Evolutionary conservation across 208 protist species (phyloP), one percentile per base, ranked within the genome.

Genomic region (Crithidia sp.): DNA sequence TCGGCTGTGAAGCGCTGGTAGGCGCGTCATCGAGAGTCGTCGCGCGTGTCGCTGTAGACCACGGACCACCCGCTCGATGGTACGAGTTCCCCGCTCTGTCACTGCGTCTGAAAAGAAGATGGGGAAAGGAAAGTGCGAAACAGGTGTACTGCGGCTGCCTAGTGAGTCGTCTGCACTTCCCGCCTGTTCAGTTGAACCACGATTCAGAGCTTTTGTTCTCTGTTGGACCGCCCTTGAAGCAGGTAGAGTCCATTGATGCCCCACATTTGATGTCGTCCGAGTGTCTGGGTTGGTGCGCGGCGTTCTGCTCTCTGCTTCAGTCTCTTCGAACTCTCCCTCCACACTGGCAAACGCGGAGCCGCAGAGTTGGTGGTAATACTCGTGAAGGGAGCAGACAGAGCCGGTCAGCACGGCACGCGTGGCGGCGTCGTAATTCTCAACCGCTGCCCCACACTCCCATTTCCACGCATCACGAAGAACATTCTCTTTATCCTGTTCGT

Each of bases 301-400:
- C 28, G 28, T 28, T 28, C 28, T 28, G 28, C 28, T 28, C 28
- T 28, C 28, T 28, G 28, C 28, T 28, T 28, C 28, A 28, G 1
- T 28, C 28, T 28, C 28, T 28, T 28, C 28, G 0, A 28, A 28
- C 28, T 28, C 28, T 28, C 28, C 28, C 45, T 49, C 45, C 9
- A 2, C 9, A 49, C 9, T 49, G 7, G 0, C 7, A 49, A 13
- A n/a, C 37, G 45, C 36, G 0, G n/a, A 19, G 28, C 14, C 13
- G 43, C 44, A 57, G 8, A 78, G 40, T 2, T 28, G 28, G 3
- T 0, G 5, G 53, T 43, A 64, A 54, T 74, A 79, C 19, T 73
- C 67, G 54, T 79, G 67, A 8, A 79, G 44, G 5, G 74, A 74
- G 60, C 74, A 79, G 12, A 79, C 74, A 9, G 61, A 49, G 52